Conservation (phyloP, 345 rosid genomes). For the Populus deltoides region DNA sequence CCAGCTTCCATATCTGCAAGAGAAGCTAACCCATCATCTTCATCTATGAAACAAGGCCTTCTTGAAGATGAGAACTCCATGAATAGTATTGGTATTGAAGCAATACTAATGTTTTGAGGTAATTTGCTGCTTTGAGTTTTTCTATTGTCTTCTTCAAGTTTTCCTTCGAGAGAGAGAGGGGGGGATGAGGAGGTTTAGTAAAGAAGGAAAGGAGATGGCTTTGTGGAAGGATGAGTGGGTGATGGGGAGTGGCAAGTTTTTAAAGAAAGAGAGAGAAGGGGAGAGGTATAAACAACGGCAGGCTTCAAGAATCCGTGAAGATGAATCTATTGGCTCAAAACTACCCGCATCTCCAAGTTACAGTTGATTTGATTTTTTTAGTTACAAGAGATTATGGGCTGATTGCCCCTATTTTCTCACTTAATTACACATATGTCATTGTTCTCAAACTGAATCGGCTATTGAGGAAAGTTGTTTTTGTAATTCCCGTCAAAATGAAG, state of each 20-base stretch:
- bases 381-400: neutral
- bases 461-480: neutral
- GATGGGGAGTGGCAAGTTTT: conserved; percentile 20
- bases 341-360: conserved; percentile 17
- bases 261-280: neutral
- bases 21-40: conserved; percentile 56
- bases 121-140: neutral
- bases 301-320: conserved; percentile 33
- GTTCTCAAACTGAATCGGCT: neutral
- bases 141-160: neutral
- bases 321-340: conserved; percentile 46
- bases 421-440: conserved; percentile 14
- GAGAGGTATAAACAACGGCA: conserved; percentile 26
- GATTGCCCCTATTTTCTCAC: neutral
- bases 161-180: neutral
- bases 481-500: neutral
- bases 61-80: neutral
- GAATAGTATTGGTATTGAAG: neutral
- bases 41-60: conserved; percentile 50
- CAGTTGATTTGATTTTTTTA: neutral
- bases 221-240: conserved; percentile 3
- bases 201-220: neutral
- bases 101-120: neutral
- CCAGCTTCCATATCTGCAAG: conserved; percentile 67
- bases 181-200: neutral